Evolutionary conservation across 768 basidiomycete species (phyloP).

Genomic region (Termitomyces sp.): DNA sequence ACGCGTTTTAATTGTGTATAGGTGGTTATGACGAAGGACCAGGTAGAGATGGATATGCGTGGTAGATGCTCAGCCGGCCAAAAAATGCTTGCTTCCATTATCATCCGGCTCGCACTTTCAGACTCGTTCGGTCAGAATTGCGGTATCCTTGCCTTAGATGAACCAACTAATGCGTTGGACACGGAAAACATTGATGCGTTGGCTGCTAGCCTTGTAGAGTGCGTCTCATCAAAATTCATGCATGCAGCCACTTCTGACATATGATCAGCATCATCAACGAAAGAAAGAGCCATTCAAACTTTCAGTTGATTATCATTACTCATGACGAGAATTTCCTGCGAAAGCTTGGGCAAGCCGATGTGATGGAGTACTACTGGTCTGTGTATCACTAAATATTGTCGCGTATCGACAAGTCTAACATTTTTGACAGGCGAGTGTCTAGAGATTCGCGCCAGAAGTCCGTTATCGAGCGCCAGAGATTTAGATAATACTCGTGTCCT

Average conservation of each 20-base stretch:
- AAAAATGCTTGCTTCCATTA: constrained; percentile 97
- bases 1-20: constrained; percentile 29
- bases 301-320: constrained; percentile 96
- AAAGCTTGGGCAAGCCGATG: constrained; percentile 84
- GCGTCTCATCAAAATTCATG: constrained; percentile 30
- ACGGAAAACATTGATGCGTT: constrained; percentile 95
- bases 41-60: constrained; percentile 99
- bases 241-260: constrained; percentile 6
- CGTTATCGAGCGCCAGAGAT: constrained; percentile 68
- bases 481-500: constrained; percentile 39
- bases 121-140: constrained; percentile 98
- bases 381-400: background rate
- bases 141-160: constrained; percentile 95
- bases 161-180: constrained; percentile 97
- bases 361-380: constrained; percentile 96
- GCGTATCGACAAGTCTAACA: background rate
- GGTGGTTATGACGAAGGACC: constrained; percentile 99
- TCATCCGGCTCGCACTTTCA: constrained; percentile 94
- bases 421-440: constrained; percentile 71
- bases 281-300: constrained; percentile 83
- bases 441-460: constrained; percentile 72
- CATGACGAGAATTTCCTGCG: constrained; percentile 95
- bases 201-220: constrained; percentile 91
- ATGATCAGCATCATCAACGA: constrained; percentile 87
- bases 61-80: constrained; percentile 98